Percentiles rank a stretch among this genome's conserved stretches.
Evolutionary conservation across 2,329 filamentous ascomycete species (phyloP).

Genomic region (Chaetomium sp.): DNA sequence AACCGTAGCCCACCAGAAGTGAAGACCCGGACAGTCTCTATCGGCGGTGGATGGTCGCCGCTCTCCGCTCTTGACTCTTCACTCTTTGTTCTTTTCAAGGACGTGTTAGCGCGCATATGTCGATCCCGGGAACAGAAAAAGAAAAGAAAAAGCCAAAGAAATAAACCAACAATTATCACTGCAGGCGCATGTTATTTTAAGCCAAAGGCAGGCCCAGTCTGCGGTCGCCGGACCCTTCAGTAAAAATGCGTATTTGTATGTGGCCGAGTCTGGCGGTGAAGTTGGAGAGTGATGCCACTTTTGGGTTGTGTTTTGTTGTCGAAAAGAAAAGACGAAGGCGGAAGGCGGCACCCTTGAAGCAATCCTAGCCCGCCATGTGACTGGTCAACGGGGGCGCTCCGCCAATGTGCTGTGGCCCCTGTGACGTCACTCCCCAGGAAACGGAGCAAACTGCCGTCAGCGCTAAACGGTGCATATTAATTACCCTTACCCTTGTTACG

Average conservation of each 20-base stretch:
- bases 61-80: background rate
- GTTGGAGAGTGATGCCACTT: background rate
- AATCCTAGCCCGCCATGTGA: constrained; percentile 2
- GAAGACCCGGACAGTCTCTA: background rate
- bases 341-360: background rate
- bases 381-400: background rate
- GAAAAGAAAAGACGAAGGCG: background rate
- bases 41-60: background rate
- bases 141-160: background rate
- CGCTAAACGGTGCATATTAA: background rate
- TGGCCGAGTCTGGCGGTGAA: constrained; percentile 3
- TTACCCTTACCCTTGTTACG: background rate
- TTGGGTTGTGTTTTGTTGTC: background rate
- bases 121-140: background rate
- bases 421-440: background rate
- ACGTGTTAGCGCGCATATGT: background rate
- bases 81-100: background rate
- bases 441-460: background rate
- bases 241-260: background rate
- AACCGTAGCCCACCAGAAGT: background rate
- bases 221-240: background rate
- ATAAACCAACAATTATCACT: background rate
- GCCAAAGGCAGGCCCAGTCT: background rate
- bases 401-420: background rate
- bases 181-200: background rate